Evolutionary conservation across 306 rosid genomes (phyloP).

Genomic region (Acacia crassicarpa): DNA sequence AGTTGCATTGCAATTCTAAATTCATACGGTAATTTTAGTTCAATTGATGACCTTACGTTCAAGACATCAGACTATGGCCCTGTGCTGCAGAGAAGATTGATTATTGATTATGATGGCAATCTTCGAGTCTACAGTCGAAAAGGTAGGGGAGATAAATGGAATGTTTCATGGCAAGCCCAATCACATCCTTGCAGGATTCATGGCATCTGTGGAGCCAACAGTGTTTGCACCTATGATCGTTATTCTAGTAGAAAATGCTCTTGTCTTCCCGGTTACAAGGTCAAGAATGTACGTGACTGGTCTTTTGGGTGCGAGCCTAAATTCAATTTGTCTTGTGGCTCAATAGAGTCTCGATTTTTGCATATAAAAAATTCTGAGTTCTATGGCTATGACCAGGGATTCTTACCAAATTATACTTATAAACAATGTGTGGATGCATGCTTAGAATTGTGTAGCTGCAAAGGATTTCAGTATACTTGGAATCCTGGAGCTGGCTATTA

Average conservation of each 20-base stretch:
- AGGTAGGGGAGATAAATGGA: constrained; percentile 8
- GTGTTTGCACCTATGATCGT: constrained; percentile 21
- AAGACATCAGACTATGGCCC: constrained; percentile 32
- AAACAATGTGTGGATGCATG: constrained; percentile 31
- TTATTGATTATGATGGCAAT: constrained; percentile 39
- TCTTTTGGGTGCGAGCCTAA: constrained; percentile 49
- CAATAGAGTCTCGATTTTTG: constrained; percentile 24
- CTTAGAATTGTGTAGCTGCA: neutral
- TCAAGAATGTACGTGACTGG: constrained; percentile 32
- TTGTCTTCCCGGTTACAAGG: constrained; percentile 32
- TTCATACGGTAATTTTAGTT: neutral
- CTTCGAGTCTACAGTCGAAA: constrained; percentile 35
- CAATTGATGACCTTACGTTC: neutral
- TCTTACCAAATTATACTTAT: neutral
- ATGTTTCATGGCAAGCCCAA: constrained; percentile 35
- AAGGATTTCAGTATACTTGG: neutral
- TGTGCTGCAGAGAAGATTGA: constrained; percentile 26
- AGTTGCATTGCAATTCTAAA: neutral
- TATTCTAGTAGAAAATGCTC: constrained; percentile 30
- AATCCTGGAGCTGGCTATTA: neutral
- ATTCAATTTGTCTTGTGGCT: constrained; percentile 21
- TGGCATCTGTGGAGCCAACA: constrained; percentile 46
- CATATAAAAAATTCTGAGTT: constrained; percentile 15
- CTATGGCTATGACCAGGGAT: constrained; percentile 34
- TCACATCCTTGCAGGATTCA: constrained; percentile 7